Evolutionary conservation across 164 flowering plant genomes (phyloP).

Genomic region (Piper longum): DNA sequence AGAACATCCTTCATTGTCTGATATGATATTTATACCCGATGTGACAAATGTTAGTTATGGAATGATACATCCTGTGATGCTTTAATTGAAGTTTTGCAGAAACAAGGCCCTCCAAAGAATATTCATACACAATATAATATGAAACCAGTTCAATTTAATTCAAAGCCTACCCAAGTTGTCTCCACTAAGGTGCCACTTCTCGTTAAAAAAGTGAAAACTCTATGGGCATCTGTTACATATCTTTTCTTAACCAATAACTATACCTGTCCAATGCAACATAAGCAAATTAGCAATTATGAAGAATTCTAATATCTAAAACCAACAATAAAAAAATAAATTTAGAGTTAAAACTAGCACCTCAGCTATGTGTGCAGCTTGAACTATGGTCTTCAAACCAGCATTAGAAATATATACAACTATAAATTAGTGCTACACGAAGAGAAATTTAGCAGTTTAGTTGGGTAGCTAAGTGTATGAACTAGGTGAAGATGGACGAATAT

Average conservation of each 20-base stretch:
- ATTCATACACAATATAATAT: too few relatives aligned
- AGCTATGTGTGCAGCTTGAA: conserved; percentile 44
- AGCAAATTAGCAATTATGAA: background rate
- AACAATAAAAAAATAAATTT: background rate
- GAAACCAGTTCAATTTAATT: background rate
- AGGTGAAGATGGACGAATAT: background rate
- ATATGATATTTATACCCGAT: too few relatives aligned
- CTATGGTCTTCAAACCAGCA: conserved; percentile 51
- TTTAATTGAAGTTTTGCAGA: too few relatives aligned
- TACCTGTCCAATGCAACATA: conserved; percentile 29
- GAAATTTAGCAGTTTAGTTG: background rate
- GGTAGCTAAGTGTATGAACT: background rate
- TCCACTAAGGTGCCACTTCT: conserved; percentile 28
- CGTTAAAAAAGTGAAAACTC: conserved; percentile 56
- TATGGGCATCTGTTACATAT: conserved; percentile 59
- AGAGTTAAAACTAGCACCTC: conserved; percentile 35
- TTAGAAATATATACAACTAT: too few relatives aligned
- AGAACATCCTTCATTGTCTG: too few relatives aligned
- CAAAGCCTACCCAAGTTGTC: conserved; percentile 48
- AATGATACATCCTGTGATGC: too few relatives aligned
- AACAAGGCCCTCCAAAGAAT: background rate
- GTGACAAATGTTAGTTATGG: too few relatives aligned
- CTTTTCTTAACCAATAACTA: conserved; percentile 60
- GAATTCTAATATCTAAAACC: background rate
- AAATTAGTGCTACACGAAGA: too few relatives aligned